Base-by-base conservation (phyloP, 148 eudicot genomes). In the Camellia sinensis region DNA sequence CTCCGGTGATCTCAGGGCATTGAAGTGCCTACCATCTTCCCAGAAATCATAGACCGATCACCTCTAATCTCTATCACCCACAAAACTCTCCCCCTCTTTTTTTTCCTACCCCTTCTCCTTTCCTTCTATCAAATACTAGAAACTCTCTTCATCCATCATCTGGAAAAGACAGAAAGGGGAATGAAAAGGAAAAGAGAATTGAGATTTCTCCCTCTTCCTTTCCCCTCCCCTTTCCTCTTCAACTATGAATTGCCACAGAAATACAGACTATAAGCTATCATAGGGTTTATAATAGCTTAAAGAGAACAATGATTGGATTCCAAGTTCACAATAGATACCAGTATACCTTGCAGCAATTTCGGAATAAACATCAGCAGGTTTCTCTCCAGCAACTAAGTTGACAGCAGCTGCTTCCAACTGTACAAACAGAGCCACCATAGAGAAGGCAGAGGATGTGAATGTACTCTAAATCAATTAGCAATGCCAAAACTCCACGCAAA, bases 341-440 rank as follows among this genome's bases (percentile, higher is more conserved):
- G 1, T 50, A 73, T 90, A 94, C 98, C 94, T 92, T 60, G 85
- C 84, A 71, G 98, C 98, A 75, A 94, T 92, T 82, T 92, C 97
- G 45, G 97, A 92, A 84, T 94, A 94, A 73, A 94, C 98, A 87
- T 94, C 98, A 64, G 97, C 91, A 81, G 98, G 97, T 85, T 84
- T 89, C 71, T 88, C 86, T 74, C 92, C 87, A 73, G 92, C 93
- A 84, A 94, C 91, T 82, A 94, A 82, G 86, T 94, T 94, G 81
- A 94, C 98, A 52, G 98, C 97, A 71, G 92, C 97, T 65, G 97
- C 98, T 87, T 92, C 97, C 46, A 89, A 83, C 98, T 94, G 90
- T 12, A 82, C 44, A 81, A 78, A 54, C 48, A 54, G 45, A 12
- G 7, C 63, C 64, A 68, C 48, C 4, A 41, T 29, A 65, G 15